These are phyloP conservation scores for Coffea eugenioides DNA, from an alignment of 257 asterid genomes.

Conservation along the genomic window DNA sequence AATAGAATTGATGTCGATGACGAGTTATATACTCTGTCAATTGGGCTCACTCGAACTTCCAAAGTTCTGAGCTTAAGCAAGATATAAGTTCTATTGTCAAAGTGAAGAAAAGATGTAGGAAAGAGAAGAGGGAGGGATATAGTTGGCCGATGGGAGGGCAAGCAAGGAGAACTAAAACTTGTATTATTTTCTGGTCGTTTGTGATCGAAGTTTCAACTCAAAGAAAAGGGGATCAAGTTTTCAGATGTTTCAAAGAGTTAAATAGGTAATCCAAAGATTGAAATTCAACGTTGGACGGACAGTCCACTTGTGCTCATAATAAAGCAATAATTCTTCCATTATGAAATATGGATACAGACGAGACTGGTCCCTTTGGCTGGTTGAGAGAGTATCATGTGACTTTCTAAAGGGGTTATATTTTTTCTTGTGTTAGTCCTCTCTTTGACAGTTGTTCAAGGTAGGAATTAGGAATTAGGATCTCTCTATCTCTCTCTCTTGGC, in stretches of 20 bases:
- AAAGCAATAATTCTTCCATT: conserved; percentile 62
- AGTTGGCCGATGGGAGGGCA: background rate
- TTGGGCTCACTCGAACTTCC: background rate
- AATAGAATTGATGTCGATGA: background rate
- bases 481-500: conserved; percentile 10
- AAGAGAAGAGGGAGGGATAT: background rate
- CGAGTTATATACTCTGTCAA: background rate
- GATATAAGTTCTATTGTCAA: background rate
- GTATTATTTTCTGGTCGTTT: background rate
- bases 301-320: conserved; percentile 50
- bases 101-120: background rate
- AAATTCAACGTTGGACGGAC: conserved; percentile 43
- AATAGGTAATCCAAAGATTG: background rate
- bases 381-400: conserved; percentile 69
- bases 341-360: conserved; percentile 51
- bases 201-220: background rate
- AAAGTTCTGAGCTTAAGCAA: background rate
- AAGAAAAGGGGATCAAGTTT: background rate
- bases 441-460: conserved; percentile 55
- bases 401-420: conserved; percentile 16
- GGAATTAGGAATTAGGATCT: conserved; percentile 3
- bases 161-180: background rate
- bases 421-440: background rate
- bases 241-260: background rate
- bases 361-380: conserved; percentile 58